phyloP scores from a whole-genome alignment of 495 filamentous ascomycete genomes.

The Aspergillus steynii region DNA sequence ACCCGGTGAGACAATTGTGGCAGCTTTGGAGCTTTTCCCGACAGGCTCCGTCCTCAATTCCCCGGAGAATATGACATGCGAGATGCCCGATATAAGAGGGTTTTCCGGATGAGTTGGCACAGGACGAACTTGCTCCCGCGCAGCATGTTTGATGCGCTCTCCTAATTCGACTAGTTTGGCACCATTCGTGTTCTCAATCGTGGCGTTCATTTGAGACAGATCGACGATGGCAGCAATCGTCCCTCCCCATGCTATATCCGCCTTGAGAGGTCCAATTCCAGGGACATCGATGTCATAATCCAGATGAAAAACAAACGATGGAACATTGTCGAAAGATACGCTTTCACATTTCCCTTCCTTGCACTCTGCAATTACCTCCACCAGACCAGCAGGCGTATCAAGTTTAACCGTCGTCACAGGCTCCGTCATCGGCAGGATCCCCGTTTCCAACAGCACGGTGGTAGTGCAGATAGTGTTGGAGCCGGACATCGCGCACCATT shows the following conservation, averaged over 20 bases:
- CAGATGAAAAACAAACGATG: constrained; percentile 35
- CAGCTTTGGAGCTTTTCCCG: constrained; percentile 26
- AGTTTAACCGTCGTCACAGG: constrained; percentile 27
- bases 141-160: too few species aligned
- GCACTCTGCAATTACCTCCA: constrained; percentile 32
- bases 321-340: constrained; percentile 38
- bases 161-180: too few species aligned
- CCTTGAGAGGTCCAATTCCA: constrained; percentile 20
- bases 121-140: too few species aligned
- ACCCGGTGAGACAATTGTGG: constrained; percentile 37
- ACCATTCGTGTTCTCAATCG: too few species aligned
- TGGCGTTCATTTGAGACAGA: too few species aligned
- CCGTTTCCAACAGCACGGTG: constrained; percentile 37
- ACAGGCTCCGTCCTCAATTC: constrained; percentile 18
- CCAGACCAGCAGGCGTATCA: constrained; percentile 36
- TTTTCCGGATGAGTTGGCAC: constrained; percentile 22
- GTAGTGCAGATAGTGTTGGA: constrained; percentile 37
- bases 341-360: constrained; percentile 35
- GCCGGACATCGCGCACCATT: constrained; percentile 41
- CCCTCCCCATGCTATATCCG: constrained; percentile 39
- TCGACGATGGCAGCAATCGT: constrained; percentile 34
- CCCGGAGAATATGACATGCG: constrained; percentile 29
- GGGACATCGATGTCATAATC: constrained; percentile 33
- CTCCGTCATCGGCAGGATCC: constrained; percentile 40
- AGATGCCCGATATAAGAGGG: constrained; percentile 28